Percentiles rank a stretch among this genome's conserved stretches.
These are phyloP conservation scores for Daldinia sp. DNA, from an alignment of 2,329 filamentous ascomycete species.

Conservation along the genomic window DNA sequence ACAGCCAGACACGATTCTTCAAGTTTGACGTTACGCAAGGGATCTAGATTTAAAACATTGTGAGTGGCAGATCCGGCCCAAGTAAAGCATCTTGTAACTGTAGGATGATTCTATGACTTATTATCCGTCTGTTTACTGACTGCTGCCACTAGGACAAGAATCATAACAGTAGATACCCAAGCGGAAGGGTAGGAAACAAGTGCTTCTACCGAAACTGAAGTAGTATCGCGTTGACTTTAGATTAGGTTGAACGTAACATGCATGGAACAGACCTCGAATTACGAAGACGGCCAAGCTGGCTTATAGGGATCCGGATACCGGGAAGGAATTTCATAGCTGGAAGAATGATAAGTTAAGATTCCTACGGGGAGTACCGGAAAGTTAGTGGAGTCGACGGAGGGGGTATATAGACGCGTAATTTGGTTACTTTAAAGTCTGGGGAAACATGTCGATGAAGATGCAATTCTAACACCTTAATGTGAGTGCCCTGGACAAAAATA, in stretches of 20 bases:
- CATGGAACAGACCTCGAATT: not conserved
- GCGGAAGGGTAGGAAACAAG: not conserved
- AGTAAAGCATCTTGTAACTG: not conserved
- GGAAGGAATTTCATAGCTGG: not conserved
- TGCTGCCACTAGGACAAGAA: not conserved
- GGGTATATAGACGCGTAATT: slow-evolving; percentile 1
- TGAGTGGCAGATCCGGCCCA: not conserved
- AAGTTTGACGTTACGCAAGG: not conserved
- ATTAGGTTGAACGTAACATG: not conserved
- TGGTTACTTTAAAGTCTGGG: not conserved
- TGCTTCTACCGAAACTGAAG: not conserved
- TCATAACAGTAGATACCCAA: not conserved
- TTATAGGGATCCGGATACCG: not conserved
- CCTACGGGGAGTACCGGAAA: not conserved
- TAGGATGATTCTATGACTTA: not conserved
- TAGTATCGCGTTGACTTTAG: not conserved
- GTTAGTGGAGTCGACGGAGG: not conserved
- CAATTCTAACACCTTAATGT: slow-evolving; percentile 3
- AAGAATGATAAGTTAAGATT: not conserved
- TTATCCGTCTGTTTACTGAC: not conserved
- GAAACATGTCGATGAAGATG: not conserved
- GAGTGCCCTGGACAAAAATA: not conserved
- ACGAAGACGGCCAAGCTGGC: not conserved
- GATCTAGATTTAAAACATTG: not conserved
- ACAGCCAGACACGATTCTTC: not conserved